Conservation (phyloP, 1,139 yeast genomes). For the Debaryomycetaceae sp. region DNA sequence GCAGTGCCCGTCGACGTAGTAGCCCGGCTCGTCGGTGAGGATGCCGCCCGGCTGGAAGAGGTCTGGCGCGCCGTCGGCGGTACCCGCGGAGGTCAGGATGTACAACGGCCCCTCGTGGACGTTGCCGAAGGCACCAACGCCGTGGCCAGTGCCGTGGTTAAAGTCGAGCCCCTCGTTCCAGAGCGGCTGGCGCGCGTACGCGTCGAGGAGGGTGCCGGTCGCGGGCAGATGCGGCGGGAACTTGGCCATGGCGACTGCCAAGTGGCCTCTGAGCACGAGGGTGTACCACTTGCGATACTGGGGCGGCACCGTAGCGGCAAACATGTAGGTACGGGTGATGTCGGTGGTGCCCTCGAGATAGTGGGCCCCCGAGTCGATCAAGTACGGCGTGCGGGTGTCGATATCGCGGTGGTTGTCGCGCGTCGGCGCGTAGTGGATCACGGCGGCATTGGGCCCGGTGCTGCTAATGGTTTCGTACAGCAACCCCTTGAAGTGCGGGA, state of each 20-base stretch:
- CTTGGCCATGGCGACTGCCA: conserved; percentile 49
- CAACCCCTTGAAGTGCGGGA: conserved; percentile 47
- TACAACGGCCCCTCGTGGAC: conserved; percentile 57
- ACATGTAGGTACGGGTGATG: conserved; percentile 50
- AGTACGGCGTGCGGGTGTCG: conserved; percentile 38
- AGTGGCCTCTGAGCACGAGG: conserved; percentile 51
- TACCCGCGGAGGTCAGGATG: conserved; percentile 36
- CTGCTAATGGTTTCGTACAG: conserved; percentile 54
- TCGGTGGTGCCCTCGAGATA: conserved; percentile 59
- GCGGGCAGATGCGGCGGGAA: conserved; percentile 38
- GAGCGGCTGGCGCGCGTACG: conserved; percentile 47
- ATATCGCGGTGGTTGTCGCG: conserved; percentile 33
- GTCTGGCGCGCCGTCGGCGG: conserved; percentile 27
- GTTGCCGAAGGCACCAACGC: conserved; percentile 52
- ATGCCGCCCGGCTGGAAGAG: conserved; percentile 45
- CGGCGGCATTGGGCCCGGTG: conserved; percentile 50
- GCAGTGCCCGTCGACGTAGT: conserved; percentile 45
- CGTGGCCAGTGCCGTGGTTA: conserved; percentile 61
- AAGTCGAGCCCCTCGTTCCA: conserved; percentile 52
- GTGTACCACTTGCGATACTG: conserved; percentile 41
- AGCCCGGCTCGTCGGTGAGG: conserved; percentile 56
- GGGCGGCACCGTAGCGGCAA: conserved; percentile 24
- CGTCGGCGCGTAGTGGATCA: conserved; percentile 55
- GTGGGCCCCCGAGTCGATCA: conserved; percentile 54
- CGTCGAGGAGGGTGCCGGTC: conserved; percentile 45